phyloP scores from a whole-genome alignment of 345 rosid species.

The Luvunga scandens region DNA sequence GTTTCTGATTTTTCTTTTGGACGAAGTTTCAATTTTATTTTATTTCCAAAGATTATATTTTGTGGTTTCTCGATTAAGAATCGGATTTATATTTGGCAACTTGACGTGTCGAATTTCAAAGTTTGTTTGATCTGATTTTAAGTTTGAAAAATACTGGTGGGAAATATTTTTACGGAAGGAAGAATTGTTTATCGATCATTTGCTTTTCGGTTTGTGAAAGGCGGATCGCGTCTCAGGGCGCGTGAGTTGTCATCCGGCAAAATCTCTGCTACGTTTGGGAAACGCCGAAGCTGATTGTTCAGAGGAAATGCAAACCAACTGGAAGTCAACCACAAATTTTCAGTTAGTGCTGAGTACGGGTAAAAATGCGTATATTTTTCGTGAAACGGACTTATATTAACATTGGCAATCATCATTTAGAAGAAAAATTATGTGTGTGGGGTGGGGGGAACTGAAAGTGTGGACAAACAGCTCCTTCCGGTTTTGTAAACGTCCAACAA shows the following conservation, averaged over 20 bases:
- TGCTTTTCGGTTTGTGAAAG: conserved; percentile 25
- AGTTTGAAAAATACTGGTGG: background rate
- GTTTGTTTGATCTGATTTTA: background rate
- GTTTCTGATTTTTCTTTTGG: background rate
- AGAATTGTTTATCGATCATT: background rate
- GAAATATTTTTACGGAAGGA: background rate
- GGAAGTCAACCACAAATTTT: conserved; percentile 27
- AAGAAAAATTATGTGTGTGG: background rate
- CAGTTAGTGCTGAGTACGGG: conserved; percentile 65
- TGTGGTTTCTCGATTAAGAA: background rate
- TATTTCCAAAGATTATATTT: background rate
- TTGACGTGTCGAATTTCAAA: background rate
- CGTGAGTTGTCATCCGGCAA: conserved; percentile 36
- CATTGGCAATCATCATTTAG: background rate
- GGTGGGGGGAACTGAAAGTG: too few relatives aligned
- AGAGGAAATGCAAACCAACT: conserved; percentile 34
- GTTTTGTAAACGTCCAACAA: too few relatives aligned
- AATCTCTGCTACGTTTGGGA: conserved; percentile 38
- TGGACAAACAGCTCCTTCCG: too few relatives aligned
- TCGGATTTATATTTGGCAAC: background rate
- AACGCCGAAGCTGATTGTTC: conserved; percentile 36
- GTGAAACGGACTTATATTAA: background rate
- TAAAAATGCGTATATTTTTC: conserved; percentile 7
- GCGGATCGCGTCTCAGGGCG: conserved; percentile 41
- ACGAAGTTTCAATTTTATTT: background rate